These are phyloP conservation scores for Spergularia bocconei DNA, from an alignment of 148 eudicot genomes.

Conservation along the genomic window DNA sequence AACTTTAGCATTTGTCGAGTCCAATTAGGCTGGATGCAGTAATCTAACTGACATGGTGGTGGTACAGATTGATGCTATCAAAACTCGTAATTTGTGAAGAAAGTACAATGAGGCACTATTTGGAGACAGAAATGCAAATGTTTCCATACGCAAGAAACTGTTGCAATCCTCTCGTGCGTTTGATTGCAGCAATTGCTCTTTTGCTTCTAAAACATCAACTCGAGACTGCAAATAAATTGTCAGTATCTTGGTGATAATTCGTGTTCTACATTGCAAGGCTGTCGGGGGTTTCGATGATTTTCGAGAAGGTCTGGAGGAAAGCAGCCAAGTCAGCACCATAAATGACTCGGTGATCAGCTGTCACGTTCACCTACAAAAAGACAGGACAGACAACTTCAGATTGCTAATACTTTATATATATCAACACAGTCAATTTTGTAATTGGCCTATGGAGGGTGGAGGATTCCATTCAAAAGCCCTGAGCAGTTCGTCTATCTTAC, in stretches of 20 bases:
- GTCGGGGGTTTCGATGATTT: conserved; percentile 76
- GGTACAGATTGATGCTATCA: conserved; percentile 12
- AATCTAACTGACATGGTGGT: conserved; percentile 13
- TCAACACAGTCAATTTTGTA: not conserved
- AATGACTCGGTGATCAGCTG: conserved; percentile 82
- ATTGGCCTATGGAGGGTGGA: not conserved
- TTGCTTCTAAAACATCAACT: not conserved
- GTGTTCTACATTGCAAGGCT: conserved; percentile 73
- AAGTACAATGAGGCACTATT: conserved; percentile 5
- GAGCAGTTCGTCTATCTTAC: not conserved
- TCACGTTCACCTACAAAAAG: conserved; percentile 74
- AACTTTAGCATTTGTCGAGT: not conserved
- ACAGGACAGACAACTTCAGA: not conserved
- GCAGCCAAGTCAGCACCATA: conserved; percentile 95
- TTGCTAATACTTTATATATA: not conserved
- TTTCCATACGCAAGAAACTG: not conserved
- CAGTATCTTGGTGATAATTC: not conserved
- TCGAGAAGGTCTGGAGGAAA: conserved; percentile 90
- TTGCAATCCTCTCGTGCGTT: not conserved
- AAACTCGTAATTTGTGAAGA: not conserved
- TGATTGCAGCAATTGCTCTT: not conserved
- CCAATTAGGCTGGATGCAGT: not conserved
- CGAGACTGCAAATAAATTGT: not conserved
- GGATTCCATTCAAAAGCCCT: not conserved
- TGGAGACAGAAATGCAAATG: not conserved